These are phyloP conservation scores for Fragaria nilgerrensis DNA, from an alignment of 306 rosid species.

Conservation along the genomic window DNA sequence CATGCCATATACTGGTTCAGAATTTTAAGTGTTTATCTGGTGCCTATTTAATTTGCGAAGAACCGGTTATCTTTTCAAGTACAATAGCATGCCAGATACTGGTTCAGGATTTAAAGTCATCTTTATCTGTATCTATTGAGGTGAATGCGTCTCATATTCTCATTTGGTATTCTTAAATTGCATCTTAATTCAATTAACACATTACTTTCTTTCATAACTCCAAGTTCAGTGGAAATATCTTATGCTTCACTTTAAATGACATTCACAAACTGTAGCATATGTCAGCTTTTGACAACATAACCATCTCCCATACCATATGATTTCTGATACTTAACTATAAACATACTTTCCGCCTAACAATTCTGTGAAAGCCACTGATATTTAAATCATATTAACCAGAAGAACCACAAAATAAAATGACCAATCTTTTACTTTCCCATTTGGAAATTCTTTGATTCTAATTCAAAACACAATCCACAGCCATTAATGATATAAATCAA, in stretches of 20 bases:
- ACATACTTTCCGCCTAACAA: not conserved
- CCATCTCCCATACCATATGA: not conserved
- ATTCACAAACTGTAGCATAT: not conserved
- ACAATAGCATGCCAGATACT: not conserved
- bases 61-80: not conserved
- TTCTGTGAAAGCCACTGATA: not conserved
- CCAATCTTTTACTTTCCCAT: not conserved
- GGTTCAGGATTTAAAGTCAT: not conserved
- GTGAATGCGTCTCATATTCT: constrained; percentile 7
- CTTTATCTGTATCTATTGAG: not conserved
- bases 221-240: constrained; percentile 3
- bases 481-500: not conserved
- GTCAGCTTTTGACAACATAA: not conserved
- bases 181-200: not conserved
- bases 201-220: not conserved
- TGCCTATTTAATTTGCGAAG: not conserved
- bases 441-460: not conserved
- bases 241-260: not conserved
- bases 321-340: not conserved
- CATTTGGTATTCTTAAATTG: not conserved
- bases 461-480: not conserved
- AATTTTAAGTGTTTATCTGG: not conserved
- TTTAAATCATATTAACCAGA: not conserved
- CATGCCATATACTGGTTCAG: not conserved
- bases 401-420: not conserved